Base-by-base conservation (phyloP, 2,329 filamentous ascomycete genomes). In the Nemania abortiva region DNA sequence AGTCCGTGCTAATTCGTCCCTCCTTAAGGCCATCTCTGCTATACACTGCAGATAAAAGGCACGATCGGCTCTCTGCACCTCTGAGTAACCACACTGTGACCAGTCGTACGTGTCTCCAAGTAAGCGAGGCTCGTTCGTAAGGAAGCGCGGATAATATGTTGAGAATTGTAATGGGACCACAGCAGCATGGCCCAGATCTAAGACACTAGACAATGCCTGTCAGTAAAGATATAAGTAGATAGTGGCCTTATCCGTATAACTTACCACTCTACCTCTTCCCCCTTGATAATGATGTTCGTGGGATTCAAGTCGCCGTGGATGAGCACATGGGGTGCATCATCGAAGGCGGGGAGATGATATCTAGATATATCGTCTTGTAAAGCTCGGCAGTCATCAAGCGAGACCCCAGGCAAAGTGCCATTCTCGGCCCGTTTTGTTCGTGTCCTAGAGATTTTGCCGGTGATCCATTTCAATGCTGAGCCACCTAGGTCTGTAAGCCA, bases 251-350 rank as follows among this genome's bases (percentile, higher is more conserved):
- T 13, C 42, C 11, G 15, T 13, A 11, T 11, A 47, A 13, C 42
- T 47, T n/a, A 47, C 42, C 42, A 7, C n/a, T 15, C n/a, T 3
- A 47, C n/a, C 13, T n/a, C n/a, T 18, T 7, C 42, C 42, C 42
- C 42, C 6, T 47, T 47, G 2, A 47, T 13, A n/a, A 47, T 47
- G 42, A 47, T 47, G n/a, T 47, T 18, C 6, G 42, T 11, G 2
- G 42, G 42, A 15, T 47, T 7, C 15, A 47, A 47, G n/a, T 47
- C 42, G 42, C 42, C 42, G n/a, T 47, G 42, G 7, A n/a, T 13
- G n/a, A 47, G 42, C 13, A 47, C 42, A 47, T 47, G 42, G 13
- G n/a, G 42, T n/a, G 42, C 42, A 47, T 47, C 42, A 47, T 47
- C 42, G 13, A 47, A 20, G 6, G 1, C 42, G 15, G 42, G 42